Evolutionary conservation across 768 basidiomycete species (phyloP).

Genomic region (Russula vinacea): DNA sequence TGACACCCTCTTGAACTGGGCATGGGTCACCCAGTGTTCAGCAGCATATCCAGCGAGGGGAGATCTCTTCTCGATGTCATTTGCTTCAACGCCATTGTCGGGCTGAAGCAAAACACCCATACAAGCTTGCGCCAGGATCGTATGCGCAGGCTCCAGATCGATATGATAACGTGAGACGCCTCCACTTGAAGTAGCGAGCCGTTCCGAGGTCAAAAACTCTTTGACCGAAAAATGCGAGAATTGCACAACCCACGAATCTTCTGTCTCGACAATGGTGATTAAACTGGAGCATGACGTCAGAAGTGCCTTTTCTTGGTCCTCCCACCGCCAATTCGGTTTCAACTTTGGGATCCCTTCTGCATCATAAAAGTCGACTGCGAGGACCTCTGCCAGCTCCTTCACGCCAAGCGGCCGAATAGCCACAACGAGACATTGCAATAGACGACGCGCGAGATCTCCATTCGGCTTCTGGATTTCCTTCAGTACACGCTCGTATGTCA

Average conservation of each 20-base stretch:
- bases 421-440: neutral
- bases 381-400: neutral
- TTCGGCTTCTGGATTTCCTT: neutral
- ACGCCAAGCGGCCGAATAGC: neutral
- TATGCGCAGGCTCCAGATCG: neutral
- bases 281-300: constrained; percentile 1
- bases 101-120: neutral
- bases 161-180: neutral
- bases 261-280: neutral
- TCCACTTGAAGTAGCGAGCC: neutral
- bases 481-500: neutral
- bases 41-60: neutral
- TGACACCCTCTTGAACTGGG: neutral
- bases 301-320: constrained; percentile 4
- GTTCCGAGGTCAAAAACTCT: neutral
- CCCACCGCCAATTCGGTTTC: neutral
- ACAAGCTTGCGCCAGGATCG: neutral
- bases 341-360: neutral
- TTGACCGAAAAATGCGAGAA: constrained; percentile 3
- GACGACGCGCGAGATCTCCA: neutral
- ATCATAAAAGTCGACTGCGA: neutral
- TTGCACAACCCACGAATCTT: neutral
- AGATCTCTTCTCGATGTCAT: neutral
- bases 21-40: neutral
- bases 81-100: neutral